A percentile compares a stretch with the other conserved stretches of the same genome.
phyloP scores from a whole-genome alignment of 805 yeast genomes.

The Candida tibetensis region DNA sequence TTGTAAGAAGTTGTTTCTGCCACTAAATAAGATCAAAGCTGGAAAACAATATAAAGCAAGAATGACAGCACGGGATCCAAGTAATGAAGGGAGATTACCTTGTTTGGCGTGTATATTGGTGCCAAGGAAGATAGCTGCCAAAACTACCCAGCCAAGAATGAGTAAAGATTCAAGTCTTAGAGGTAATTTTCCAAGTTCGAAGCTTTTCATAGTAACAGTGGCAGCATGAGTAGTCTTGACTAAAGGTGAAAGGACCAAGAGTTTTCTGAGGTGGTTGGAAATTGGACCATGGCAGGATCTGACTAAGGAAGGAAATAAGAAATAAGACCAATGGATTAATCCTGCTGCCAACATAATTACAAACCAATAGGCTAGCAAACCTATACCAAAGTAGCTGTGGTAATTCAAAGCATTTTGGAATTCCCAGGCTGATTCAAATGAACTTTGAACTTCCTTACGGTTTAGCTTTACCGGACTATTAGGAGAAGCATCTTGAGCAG shows the following conservation, averaged over 20 bases:
- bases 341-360: slow-evolving; percentile 34
- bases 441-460: too few relatives aligned
- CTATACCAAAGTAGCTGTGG: slow-evolving; percentile 31
- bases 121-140: slow-evolving; percentile 10
- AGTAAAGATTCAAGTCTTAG: slow-evolving; percentile 23
- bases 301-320: slow-evolving; percentile 20
- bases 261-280: slow-evolving; percentile 17
- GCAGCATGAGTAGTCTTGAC: slow-evolving; percentile 11
- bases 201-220: too few relatives aligned
- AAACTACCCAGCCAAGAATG: slow-evolving; percentile 20
- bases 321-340: slow-evolving; percentile 21
- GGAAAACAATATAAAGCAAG: slow-evolving; percentile 47
- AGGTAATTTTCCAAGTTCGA: slow-evolving; percentile 21
- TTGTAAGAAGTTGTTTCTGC: slow-evolving; percentile 59
- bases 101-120: too few relatives aligned
- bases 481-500: too few relatives aligned
- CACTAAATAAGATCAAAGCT: slow-evolving; percentile 53
- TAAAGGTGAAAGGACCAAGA: slow-evolving; percentile 18
- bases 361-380: slow-evolving; percentile 39
- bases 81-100: too few relatives aligned
- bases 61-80: too few relatives aligned
- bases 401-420: too few relatives aligned
- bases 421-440: too few relatives aligned
- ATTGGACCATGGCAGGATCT: slow-evolving; percentile 15
- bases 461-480: too few relatives aligned